phyloP scores from a whole-genome alignment of 192 early-diverging fungal genomes.

The Coemansia sp. region DNA sequence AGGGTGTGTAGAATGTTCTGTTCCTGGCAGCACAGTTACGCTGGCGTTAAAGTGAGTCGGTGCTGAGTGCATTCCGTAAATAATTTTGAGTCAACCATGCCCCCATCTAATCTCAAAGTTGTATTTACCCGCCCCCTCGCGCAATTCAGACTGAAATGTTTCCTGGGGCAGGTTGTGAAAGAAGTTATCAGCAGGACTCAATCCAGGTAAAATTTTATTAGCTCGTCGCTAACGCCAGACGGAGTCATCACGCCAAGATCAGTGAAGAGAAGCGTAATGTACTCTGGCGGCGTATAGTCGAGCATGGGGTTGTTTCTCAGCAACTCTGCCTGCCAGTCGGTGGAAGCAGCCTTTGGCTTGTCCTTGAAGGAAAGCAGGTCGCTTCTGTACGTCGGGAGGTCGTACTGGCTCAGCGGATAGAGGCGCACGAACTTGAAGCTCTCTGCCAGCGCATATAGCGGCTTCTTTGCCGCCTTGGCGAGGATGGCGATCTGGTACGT shows the following conservation, averaged over 20 bases:
- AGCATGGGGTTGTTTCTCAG: conserved; percentile 70
- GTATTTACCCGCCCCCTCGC: too few relatives aligned
- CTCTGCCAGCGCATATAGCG: conserved; percentile 93
- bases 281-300: conserved; percentile 93
- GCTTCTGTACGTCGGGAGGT: conserved; percentile 77
- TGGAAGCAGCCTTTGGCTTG: conserved; percentile 14
- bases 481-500: conserved; percentile 95
- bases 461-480: conserved; percentile 92
- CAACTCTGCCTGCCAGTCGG: conserved; percentile 50
- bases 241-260: conserved; percentile 92
- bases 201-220: conserved; percentile 82
- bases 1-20: conserved; percentile 38
- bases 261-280: conserved; percentile 87
- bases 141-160: too few relatives aligned
- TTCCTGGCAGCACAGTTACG: conserved; percentile 26
- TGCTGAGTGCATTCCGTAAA: too few relatives aligned
- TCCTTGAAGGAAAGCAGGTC: conserved; percentile 71
- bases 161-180: too few relatives aligned
- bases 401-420: conserved; percentile 94
- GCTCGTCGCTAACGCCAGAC: conserved; percentile 81
- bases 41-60: conserved; percentile 5
- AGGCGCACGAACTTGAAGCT: conserved; percentile 96
- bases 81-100: too few relatives aligned
- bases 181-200: conserved; percentile 3
- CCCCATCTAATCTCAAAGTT: too few relatives aligned